phyloP scores from a whole-genome alignment of 1,284 basidiomycete species.

The Ustilago tritici region DNA sequence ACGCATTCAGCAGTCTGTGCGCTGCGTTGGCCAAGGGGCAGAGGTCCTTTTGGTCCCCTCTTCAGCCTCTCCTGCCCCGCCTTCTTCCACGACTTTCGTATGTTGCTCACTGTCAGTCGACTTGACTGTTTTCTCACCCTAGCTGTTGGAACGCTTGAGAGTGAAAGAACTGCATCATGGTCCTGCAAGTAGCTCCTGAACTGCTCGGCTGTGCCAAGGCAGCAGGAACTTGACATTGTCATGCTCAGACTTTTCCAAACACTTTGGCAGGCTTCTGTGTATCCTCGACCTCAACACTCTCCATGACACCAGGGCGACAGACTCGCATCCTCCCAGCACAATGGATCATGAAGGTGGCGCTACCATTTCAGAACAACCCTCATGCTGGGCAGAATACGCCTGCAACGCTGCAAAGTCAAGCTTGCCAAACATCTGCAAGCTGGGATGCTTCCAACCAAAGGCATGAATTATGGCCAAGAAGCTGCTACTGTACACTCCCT shows the following conservation, averaged over 20 bases:
- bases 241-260: not conserved
- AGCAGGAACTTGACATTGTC: not conserved
- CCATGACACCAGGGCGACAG: not conserved
- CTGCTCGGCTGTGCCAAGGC: not conserved
- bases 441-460: constrained; percentile 3
- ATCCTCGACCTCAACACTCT: not conserved
- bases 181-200: constrained; percentile 9
- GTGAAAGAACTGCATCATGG: not conserved
- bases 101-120: not conserved
- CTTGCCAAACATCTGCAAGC: no score
- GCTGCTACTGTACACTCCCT: not conserved
- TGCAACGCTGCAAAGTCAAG: constrained; percentile 5
- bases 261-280: not conserved
- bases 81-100: not conserved
- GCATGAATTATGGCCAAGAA: constrained; percentile 1
- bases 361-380: not conserved
- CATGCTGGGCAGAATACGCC: not conserved
- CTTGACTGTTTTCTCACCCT: not conserved
- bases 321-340: not conserved
- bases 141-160: not conserved
- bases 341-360: not conserved
- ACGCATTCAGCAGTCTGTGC: not conserved
- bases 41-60: not conserved
- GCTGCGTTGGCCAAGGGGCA: not conserved
- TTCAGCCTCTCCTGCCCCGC: not conserved